Conservation (phyloP, 2,329 filamentous ascomycete genomes). For the Fusarium floridanum region DNA sequence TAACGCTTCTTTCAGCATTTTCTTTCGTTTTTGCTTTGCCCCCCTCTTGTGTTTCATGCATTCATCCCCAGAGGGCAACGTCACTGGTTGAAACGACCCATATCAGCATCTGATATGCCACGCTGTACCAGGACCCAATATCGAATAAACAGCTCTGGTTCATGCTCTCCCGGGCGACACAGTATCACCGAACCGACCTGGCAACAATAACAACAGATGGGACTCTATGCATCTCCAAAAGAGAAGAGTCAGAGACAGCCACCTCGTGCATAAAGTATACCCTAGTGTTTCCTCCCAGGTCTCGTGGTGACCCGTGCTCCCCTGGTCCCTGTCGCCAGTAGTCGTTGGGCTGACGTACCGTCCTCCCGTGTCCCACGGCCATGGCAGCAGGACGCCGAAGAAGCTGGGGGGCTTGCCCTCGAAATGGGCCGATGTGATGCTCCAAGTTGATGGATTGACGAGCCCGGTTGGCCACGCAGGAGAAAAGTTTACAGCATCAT, state of each 20-base stretch:
- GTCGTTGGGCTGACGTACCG: constrained; percentile 20
- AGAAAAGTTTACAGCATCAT: background rate
- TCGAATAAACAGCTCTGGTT: constrained; percentile 3
- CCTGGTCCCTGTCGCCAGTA: constrained; percentile 10
- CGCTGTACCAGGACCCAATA: background rate
- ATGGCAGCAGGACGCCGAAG: constrained; percentile 28
- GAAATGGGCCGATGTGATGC: constrained; percentile 5
- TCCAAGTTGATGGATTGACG: background rate
- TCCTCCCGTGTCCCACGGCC: constrained; percentile 22
- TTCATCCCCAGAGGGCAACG: constrained; percentile 11
- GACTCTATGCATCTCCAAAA: background rate
- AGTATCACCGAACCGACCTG: constrained; percentile 8
- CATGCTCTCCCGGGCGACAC: constrained; percentile 9
- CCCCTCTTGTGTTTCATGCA: constrained; percentile 4
- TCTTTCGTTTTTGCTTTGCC: constrained; percentile 1
- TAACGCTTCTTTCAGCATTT: background rate
- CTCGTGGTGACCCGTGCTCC: constrained; percentile 15
- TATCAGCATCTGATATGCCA: constrained; percentile 20
- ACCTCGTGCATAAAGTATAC: constrained; percentile 13
- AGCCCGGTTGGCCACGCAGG: background rate
- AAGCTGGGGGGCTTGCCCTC: background rate
- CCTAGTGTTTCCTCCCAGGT: background rate
- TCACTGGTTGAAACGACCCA: constrained; percentile 16
- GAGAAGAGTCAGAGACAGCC: background rate
- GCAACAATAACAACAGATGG: background rate